phyloP scores from a whole-genome alignment of 176 grass and related monocot genomes.

The Triticum dicoccoides region DNA sequence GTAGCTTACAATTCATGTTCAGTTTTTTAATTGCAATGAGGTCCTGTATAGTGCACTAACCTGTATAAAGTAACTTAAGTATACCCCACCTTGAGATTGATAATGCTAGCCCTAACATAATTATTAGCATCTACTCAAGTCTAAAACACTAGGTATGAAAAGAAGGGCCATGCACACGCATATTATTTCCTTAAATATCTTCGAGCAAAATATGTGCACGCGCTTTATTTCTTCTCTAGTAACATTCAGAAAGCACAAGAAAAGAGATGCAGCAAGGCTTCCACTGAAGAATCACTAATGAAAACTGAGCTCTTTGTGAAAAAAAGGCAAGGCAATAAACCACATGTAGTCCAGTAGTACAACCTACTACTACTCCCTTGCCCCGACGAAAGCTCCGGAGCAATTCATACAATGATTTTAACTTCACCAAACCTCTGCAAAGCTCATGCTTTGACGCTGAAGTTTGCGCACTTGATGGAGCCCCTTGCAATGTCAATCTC shows the following conservation, averaged over 20 bases:
- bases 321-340: neutral
- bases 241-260: slow-evolving; percentile 2
- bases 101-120: slow-evolving; percentile 4
- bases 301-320: neutral
- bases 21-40: neutral
- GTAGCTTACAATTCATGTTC: neutral
- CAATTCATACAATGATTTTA: slow-evolving; percentile 7
- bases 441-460: slow-evolving; percentile 59
- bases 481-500: slow-evolving; percentile 84
- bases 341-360: slow-evolving; percentile 13
- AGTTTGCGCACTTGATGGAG: slow-evolving; percentile 72
- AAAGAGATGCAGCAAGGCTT: slow-evolving; percentile 13
- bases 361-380: neutral
- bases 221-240: slow-evolving; percentile 14
- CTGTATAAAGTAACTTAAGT: neutral
- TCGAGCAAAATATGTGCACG: slow-evolving; percentile 26
- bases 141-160: neutral
- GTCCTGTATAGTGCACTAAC: neutral
- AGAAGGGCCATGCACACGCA: slow-evolving; percentile 17
- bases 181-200: neutral
- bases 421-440: slow-evolving; percentile 40
- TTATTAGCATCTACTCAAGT: slow-evolving; percentile 1
- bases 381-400: neutral
- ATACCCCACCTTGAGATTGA: neutral
- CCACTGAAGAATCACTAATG: slow-evolving; percentile 19